Base-by-base conservation (phyloP, 306 rosid genomes). In the Herpetospermum pedunculosum region DNA sequence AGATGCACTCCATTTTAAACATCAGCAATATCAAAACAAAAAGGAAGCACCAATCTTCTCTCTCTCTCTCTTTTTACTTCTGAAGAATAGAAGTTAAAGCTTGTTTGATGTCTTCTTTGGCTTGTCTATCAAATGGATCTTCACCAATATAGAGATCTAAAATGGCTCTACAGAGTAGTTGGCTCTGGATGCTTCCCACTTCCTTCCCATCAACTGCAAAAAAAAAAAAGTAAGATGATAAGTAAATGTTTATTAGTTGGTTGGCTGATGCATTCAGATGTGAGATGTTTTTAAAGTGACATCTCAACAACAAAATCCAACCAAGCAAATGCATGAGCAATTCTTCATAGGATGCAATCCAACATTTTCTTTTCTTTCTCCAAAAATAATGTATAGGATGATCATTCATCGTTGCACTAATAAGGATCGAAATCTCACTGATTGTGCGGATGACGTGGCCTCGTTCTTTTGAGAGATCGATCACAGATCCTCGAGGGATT, bases 151-250 rank as follows among this genome's bases (percentile, higher is more conserved):
- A 94, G 67, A 94, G 84, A 85, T 94, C 97, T 76, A 95, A 78
- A 64, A 95, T 77, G 25, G 92, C 90, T 35, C 74, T 82, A 75
- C 96, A 95, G 15, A 95, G 84, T 41, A 89, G 83, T 78, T 87
- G 86, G 80, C 97, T 95, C 81, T 91, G 82, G 72, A 95, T 87
- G 78, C 90, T 89, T 82, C 99, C 97, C 79, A 95, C 92, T 77
- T 95, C 96, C 50, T 91, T 82, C 73, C 97, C 96, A 40, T 95
- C 96, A 83, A 95, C 99, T 95, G 62, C 83, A 83, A 75, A 64
- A 40, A n/a, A n/a, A 4, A 46, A 46, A 15, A 46, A 41, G 2
- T 41, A 15, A 58, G 65, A 58, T 6, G 1, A 3, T 0, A 44
- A 11, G 43, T 4, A 47, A 46, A 16, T 37, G 71, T 37, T 8